Evolutionary conservation across 805 yeast species (phyloP).

Genomic region (Cyberlindnera lachancei): DNA sequence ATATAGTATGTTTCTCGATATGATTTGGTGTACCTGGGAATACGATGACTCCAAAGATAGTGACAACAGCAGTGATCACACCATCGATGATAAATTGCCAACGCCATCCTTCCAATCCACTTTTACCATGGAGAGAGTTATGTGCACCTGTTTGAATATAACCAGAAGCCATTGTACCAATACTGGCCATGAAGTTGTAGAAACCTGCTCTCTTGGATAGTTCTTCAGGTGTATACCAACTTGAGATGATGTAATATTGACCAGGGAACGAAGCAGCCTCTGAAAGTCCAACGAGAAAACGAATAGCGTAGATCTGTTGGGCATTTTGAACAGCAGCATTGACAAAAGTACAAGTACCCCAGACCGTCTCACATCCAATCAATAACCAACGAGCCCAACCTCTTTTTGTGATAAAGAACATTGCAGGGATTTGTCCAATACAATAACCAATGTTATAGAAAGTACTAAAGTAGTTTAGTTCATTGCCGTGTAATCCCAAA

Average conservation of each 20-base stretch:
- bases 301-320: constrained; percentile 31
- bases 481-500: constrained; percentile 50
- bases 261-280: constrained; percentile 60
- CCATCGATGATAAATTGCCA: no score
- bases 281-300: constrained; percentile 55
- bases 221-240: constrained; percentile 48
- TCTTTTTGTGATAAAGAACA: constrained; percentile 18
- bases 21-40: no score
- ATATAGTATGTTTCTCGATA: no score
- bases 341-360: constrained; percentile 1
- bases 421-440: constrained; percentile 3
- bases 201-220: constrained; percentile 53
- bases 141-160: constrained; percentile 21
- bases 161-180: constrained; percentile 27
- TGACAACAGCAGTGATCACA: no score
- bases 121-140: no score
- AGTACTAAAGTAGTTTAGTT: constrained; percentile 50
- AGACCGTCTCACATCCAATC: constrained; percentile 1
- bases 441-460: constrained; percentile 28
- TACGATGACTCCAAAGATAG: no score
- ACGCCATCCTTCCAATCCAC: no score
- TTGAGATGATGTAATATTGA: constrained; percentile 47
- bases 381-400: constrained; percentile 1
- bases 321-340: background rate
- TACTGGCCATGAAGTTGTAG: constrained; percentile 5